Base-by-base conservation (phyloP, 169 alveolate genomes). In the Plasmodium malariae region DNA sequence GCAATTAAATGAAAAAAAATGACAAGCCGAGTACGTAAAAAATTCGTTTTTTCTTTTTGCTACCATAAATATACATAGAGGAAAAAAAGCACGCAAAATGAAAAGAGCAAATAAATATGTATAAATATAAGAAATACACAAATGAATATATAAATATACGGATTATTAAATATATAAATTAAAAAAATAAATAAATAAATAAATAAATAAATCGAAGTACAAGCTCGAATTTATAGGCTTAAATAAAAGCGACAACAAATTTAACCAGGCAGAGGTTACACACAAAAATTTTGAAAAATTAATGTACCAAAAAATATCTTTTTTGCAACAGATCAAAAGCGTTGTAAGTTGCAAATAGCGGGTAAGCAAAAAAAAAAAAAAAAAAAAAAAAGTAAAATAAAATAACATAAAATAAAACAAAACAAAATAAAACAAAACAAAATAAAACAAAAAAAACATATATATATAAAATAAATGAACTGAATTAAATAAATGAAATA, bases 251-350 rank as follows among this genome's bases (percentile, higher is more conserved):
- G n/a, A n/a, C n/a, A n/a, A n/a, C n/a, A n/a, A n/a, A n/a, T n/a
- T n/a, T n/a, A n/a, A n/a, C n/a, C n/a, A n/a, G n/a, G n/a, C n/a
- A n/a, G n/a, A n/a, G n/a, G n/a, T n/a, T 51, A 36, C 5, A 43
- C n/a, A 51, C 55, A 65, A 65, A 11, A 48, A 34, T 17, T 6
- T 43, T 1, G 45, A 48, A 69, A 48, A 60, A 21, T 34, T 34
- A 3, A 26, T 69, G 62, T 24, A 43, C 65, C 37, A 1, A 17
- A 54, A 30, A 6, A 45, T 1, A 4, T 26, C 83, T 45, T 40
- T n/a, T n/a, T 69, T 69, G 32, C 57, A 69, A 69, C 83, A 69
- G 83, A 69, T 69, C 83, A 34, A 69, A 69, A 34, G 28, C 60
- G 59, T 69, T 69, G 83, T 55, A 69, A 69, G 70, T 5, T 3